Conservation (phyloP, 2,329 filamentous ascomycete species). For the Coniochaeta ligniaria region DNA sequence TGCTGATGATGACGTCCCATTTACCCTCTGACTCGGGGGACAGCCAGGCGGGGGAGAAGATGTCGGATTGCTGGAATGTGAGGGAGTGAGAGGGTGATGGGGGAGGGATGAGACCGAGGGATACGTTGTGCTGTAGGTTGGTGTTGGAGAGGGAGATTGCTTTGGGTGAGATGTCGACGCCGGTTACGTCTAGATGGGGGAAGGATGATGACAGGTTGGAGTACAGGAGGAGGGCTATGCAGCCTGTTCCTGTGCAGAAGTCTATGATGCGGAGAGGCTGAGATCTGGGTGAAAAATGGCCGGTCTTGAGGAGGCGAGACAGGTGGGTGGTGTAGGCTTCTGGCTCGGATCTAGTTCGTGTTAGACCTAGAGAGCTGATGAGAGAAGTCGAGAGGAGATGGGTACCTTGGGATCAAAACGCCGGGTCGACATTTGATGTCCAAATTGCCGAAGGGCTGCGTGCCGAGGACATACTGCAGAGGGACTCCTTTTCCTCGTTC, state of each 20-base stretch:
- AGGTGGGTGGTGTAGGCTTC: constrained; percentile 59
- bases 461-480: constrained; percentile 82
- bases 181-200: constrained; percentile 44
- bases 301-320: constrained; percentile 31
- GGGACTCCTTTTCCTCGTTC: constrained; percentile 58
- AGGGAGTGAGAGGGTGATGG: not conserved
- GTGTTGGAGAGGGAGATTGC: constrained; percentile 59
- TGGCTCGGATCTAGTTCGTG: constrained; percentile 50
- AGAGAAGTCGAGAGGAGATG: not conserved
- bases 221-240: constrained; percentile 72
- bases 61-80: constrained; percentile 9
- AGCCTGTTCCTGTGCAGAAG: constrained; percentile 85
- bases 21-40: not conserved
- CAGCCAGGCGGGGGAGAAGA: constrained; percentile 12
- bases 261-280: constrained; percentile 55
- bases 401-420: constrained; percentile 75
- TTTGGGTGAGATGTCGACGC: constrained; percentile 63
- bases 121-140: constrained; percentile 53
- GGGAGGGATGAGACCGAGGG: constrained; percentile 6
- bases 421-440: constrained; percentile 70
- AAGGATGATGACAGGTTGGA: constrained; percentile 38
- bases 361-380: too few species aligned
- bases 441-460: constrained; percentile 79
- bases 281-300: constrained; percentile 4
- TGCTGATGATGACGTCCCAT: constrained; percentile 70